Evolutionary conservation across 2,329 filamentous ascomycete species (phyloP).

Genomic region (Hymenoscyphus fraxineus): DNA sequence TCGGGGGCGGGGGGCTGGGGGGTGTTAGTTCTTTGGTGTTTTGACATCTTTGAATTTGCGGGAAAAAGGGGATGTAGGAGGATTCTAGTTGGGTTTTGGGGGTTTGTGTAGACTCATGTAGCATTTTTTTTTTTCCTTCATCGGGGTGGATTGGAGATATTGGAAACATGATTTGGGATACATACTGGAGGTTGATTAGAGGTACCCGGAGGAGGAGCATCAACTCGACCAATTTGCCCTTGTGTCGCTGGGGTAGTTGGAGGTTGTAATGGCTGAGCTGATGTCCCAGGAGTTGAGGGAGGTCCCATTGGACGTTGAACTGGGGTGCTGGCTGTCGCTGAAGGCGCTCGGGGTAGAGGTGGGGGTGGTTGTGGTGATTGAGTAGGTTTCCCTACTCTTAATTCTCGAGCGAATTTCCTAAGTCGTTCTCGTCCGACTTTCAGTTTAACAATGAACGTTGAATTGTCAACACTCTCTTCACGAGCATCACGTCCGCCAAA

Average conservation of each 20-base stretch:
- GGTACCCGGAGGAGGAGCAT: slow-evolving; percentile 58
- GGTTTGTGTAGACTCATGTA: slow-evolving; percentile 10
- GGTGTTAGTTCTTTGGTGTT: slow-evolving; percentile 20
- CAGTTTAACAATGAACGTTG: slow-evolving; percentile 66
- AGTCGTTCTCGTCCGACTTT: slow-evolving; percentile 70
- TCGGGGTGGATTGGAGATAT: slow-evolving; percentile 21
- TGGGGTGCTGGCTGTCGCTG: slow-evolving; percentile 45
- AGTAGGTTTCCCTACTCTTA: slow-evolving; percentile 41
- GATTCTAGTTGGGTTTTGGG: neutral
- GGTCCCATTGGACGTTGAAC: slow-evolving; percentile 53
- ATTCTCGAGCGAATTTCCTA: slow-evolving; percentile 58
- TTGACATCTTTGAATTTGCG: neutral
- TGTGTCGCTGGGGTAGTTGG: slow-evolving; percentile 39
- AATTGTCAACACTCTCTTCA: slow-evolving; percentile 73
- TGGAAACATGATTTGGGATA: slow-evolving; percentile 26
- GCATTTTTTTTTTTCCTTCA: neutral
- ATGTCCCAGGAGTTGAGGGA: slow-evolving; percentile 38
- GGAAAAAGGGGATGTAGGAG: slow-evolving; percentile 7
- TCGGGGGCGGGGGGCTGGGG: slow-evolving; percentile 74
- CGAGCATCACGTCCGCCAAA: slow-evolving; percentile 57
- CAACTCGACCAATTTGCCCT: slow-evolving; percentile 62
- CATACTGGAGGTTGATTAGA: slow-evolving; percentile 59
- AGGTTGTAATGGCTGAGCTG: slow-evolving; percentile 29
- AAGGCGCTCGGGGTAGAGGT: slow-evolving; percentile 43
- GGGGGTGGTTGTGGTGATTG: slow-evolving; percentile 31